phyloP scores from a whole-genome alignment of 2,329 filamentous ascomycete genomes.

The Claviceps sp. region DNA sequence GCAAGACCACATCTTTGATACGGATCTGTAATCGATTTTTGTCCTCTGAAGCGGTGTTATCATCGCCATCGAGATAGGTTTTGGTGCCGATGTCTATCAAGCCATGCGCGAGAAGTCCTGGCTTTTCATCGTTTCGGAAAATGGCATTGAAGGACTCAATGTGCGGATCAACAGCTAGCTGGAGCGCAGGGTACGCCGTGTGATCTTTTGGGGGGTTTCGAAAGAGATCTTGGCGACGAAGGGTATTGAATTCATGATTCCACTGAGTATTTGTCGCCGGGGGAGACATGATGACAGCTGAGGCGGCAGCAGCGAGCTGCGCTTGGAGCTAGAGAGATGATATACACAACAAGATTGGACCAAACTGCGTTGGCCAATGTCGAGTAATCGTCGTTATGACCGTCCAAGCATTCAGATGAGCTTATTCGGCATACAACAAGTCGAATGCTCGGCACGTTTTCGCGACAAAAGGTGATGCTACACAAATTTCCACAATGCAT shows the following conservation, averaged over 20 bases:
- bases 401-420: not conserved
- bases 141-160: constrained; percentile 92
- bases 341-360: not conserved
- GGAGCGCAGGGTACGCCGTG: constrained; percentile 76
- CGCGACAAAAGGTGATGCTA: constrained; percentile 15
- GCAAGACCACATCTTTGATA: constrained; percentile 69
- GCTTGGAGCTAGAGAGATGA: not conserved
- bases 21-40: constrained; percentile 68
- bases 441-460: constrained; percentile 5
- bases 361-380: no score
- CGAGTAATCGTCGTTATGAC: not conserved
- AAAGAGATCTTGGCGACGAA: constrained; percentile 80
- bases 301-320: constrained; percentile 2
- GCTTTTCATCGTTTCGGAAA: constrained; percentile 55
- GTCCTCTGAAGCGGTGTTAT: constrained; percentile 40
- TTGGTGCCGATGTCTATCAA: constrained; percentile 84
- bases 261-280: constrained; percentile 55
- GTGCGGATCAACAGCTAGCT: constrained; percentile 78
- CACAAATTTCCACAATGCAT: constrained; percentile 8
- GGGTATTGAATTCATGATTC: constrained; percentile 75
- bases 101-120: constrained; percentile 51
- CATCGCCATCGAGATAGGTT: constrained; percentile 72
- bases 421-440: not conserved
- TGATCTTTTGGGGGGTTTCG: constrained; percentile 75
- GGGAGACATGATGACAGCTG: constrained; percentile 33